Base-by-base conservation (phyloP, 2,329 filamentous ascomycete species). In the Spiromastix sp. region DNA sequence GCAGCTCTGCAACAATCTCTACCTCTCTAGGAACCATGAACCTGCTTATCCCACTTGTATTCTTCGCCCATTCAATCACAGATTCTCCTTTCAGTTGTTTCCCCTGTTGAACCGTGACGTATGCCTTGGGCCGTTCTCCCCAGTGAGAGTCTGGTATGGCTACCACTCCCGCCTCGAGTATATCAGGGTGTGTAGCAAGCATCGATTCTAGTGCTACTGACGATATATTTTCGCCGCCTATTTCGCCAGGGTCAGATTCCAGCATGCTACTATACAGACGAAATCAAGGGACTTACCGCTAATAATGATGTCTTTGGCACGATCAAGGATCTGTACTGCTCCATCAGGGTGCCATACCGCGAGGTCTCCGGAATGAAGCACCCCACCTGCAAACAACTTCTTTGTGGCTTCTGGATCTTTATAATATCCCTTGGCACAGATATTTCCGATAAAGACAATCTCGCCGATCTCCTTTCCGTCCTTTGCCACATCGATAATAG, bases 261-360 rank as follows among this genome's bases (percentile, higher is more conserved):
- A n/a, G n/a, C n/a, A n/a, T n/a, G n/a, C n/a, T n/a, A n/a, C n/a
- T n/a, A n/a, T n/a, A n/a, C n/a, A n/a, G n/a, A n/a, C n/a, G n/a
- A n/a, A n/a, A n/a, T 24, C 21, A 7, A 24, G 7, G 19, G 19
- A 57, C 70, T 47, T 66, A 84, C 83, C 84, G 35, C 84, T 93
- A 43, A 98, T 98, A 51, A 98, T 98, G 35, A 98, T 95, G 55
- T 98, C 91, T 66, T 98, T 98, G 10, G 85, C 84, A 13, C 91
- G 74, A 60, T 98, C 91, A 39, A 93, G 67, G 44, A 98, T 94
- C 65, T 96, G 85, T 29, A 86, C 79, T 39, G 84, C 81, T 2
- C 89, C 87, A 55, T 96, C 91, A 0, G 81, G 72, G 62, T 95
- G 85, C 82, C 84, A 87, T 1, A 96, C 87, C 1, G 91, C 91